Evolutionary conservation across 768 basidiomycete species (phyloP).

Genomic region (Tricholoma sp.): DNA sequence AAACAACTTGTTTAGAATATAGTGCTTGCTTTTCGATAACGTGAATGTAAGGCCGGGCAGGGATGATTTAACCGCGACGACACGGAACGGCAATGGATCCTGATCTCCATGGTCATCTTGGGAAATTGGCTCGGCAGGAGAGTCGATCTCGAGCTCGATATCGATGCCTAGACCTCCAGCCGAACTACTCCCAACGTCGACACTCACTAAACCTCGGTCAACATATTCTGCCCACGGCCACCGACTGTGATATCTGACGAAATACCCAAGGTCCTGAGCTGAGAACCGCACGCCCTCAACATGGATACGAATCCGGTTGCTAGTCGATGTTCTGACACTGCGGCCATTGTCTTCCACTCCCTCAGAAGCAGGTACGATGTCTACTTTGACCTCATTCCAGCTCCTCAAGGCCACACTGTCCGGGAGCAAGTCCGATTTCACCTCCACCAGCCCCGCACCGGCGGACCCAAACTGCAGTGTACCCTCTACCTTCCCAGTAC

Average conservation of each 20-base stretch:
- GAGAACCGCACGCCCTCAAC: slow-evolving; percentile 30
- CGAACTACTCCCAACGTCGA: slow-evolving; percentile 24
- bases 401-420: slow-evolving; percentile 29
- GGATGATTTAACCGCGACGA: slow-evolving; percentile 24
- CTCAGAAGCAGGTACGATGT: slow-evolving; percentile 20
- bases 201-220: slow-evolving; percentile 33
- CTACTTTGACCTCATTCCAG: slow-evolving; percentile 30
- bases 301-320: slow-evolving; percentile 6
- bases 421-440: slow-evolving; percentile 25
- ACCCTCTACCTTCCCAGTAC: slow-evolving; percentile 25
- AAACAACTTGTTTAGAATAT: slow-evolving; percentile 33
- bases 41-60: slow-evolving; percentile 24
- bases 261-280: slow-evolving; percentile 32
- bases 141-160: slow-evolving; percentile 7
- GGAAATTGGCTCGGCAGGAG: background rate
- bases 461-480: slow-evolving; percentile 27
- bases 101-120: background rate
- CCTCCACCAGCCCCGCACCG: slow-evolving; percentile 12
- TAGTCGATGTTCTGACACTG: slow-evolving; percentile 11
- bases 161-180: slow-evolving; percentile 4
- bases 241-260: slow-evolving; percentile 24
- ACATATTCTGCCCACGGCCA: slow-evolving; percentile 22
- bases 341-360: background rate
- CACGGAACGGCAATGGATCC: slow-evolving; percentile 22
- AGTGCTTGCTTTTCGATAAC: slow-evolving; percentile 32